Base-by-base conservation (phyloP, 2,329 filamentous ascomycete genomes). In the Ascochyta koolunga region DNA sequence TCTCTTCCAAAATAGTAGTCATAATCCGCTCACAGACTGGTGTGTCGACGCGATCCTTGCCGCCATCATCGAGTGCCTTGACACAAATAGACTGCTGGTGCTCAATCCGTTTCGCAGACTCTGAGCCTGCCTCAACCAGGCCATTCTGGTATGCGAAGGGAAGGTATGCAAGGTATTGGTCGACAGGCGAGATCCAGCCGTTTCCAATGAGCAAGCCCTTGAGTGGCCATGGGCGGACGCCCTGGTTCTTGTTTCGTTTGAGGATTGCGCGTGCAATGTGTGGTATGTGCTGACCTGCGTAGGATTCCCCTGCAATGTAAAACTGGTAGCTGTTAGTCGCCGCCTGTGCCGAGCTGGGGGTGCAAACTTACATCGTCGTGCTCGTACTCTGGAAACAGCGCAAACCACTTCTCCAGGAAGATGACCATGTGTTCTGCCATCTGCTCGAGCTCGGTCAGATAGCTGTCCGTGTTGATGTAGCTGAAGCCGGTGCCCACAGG, bases 401-500 rank as follows among this genome's bases (percentile, higher is more conserved):
- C 79, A 71, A 96, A 99, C 84, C 89, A 99, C 75, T 93, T 96
- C 65, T 96, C 91, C 66, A 99, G 76, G 70, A 99, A 99, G 1
- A 80, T 79, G 39, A 98, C 77, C 73, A 99, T 96, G 63, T 99
- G 91, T 27, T 86, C 80, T 31, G 93, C 89, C 93, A 99, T 96
- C 62, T 93, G 85, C 54, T 89, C 84, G 56, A 99, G 82, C 72
- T 97, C 93, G 62, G 88, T 86, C 16, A 97, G 74, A 70, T 90
- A 98, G 67, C 86, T 90, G 74, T 99, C 84, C 13, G 91, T 95
- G 70, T 96, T 89, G 70, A 93, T 93, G 71, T 95, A 98, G 77
- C 95, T 99, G 79, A 90, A 99, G 2, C 95, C 95, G 1, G 93
- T 97, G 11, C 95, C 96, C 31, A 98, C 93, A 0, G 95, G 95